Conservation (phyloP, 495 filamentous ascomycete genomes). For the Astrothelium subdiscretum region DNA sequence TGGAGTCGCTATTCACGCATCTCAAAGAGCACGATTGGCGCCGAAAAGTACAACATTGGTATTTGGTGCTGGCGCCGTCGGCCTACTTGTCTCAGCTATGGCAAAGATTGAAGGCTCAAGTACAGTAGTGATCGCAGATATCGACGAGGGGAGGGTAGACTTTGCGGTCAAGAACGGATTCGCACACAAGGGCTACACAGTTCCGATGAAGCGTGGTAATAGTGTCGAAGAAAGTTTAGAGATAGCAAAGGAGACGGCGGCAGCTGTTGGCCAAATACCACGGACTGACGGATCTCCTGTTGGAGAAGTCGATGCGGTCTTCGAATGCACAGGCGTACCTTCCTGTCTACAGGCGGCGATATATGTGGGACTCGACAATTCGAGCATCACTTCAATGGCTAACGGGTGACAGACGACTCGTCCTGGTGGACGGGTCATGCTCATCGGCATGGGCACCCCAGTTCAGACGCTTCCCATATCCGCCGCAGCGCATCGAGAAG, state of each 20-base stretch:
- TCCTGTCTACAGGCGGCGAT: constrained; percentile 77
- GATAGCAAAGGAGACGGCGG: constrained; percentile 47
- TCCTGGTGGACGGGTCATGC: constrained; percentile 69
- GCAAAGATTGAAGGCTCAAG: constrained; percentile 55
- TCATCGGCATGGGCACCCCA: constrained; percentile 91
- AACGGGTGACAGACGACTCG: constrained; percentile 37
- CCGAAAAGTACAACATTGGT: constrained; percentile 49
- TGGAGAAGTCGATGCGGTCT: constrained; percentile 64
- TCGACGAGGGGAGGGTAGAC: constrained; percentile 55
- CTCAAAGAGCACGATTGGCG: constrained; percentile 46
- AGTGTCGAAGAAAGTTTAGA: constrained; percentile 44
- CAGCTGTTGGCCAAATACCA: constrained; percentile 32
- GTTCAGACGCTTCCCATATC: constrained; percentile 78
- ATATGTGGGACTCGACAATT: constrained; percentile 40
- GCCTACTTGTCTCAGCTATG: constrained; percentile 60
- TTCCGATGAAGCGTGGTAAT: constrained; percentile 37
- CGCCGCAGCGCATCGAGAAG: constrained; percentile 73
- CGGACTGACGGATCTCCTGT: constrained; percentile 15
- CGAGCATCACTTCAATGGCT: background rate
- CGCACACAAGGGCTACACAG: constrained; percentile 42
- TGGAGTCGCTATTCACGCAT: constrained; percentile 67
- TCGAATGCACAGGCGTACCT: constrained; percentile 88
- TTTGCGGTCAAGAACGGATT: constrained; percentile 63
- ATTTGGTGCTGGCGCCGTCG: constrained; percentile 73
- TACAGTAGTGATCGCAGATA: constrained; percentile 65